Evolutionary conservation across 306 rosid genomes (phyloP).

Genomic region (cucumber (Cucumis sativus)): Cucumber_9930_V3 NC_026661.2:17631501-17632000

Average conservation of each 20-base stretch:
- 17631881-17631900: too few species aligned
- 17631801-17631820: background rate
- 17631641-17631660: background rate
- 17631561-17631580: background rate
- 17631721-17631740: background rate
- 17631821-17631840: background rate
- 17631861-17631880: background rate
- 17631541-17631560: background rate
- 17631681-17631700: background rate
- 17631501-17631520: background rate
- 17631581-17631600: background rate
- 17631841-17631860: background rate
- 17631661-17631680: background rate
- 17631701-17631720: background rate
- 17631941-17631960: too few species aligned
- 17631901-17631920: too few species aligned
- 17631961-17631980: background rate
- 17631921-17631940: too few species aligned
- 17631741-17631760: background rate
- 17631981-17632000: background rate
- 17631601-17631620: background rate
- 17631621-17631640: background rate
- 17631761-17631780: background rate
- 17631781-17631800: background rate
- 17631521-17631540: background rate